A percentile compares a stretch with the other conserved stretches of the same genome.
Conservation (phyloP, 495 filamentous ascomycete species). For the Neurospora pannonica region DNA sequence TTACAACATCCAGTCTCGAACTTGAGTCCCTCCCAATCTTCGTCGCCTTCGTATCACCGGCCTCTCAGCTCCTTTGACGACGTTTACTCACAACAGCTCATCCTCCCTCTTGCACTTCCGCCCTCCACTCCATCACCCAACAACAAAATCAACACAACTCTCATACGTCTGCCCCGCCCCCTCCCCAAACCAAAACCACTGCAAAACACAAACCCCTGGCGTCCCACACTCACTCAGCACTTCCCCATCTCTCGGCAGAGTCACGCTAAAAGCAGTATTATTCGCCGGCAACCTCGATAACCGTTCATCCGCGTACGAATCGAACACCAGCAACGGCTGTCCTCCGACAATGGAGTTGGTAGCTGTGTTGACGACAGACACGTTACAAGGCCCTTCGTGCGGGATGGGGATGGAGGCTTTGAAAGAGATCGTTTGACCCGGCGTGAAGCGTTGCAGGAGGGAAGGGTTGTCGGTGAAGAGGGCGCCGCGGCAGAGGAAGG, state of each 20-base stretch:
- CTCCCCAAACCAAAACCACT: constrained; percentile 50
- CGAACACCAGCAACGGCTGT: constrained; percentile 46
- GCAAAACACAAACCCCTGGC: constrained; percentile 52
- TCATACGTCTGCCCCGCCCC: constrained; percentile 62
- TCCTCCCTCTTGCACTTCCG: not conserved
- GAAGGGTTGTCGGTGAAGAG: constrained; percentile 57
- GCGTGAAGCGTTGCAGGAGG: constrained; percentile 48
- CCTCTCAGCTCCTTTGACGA: not conserved
- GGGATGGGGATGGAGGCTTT: constrained; percentile 40
- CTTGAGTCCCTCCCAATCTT: not conserved
- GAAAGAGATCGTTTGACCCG: constrained; percentile 50
- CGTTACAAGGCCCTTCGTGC: constrained; percentile 58
- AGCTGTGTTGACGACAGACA: constrained; percentile 54
- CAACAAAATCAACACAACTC: constrained; percentile 54
- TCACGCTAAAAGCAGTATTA: constrained; percentile 56
- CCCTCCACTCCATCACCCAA: not conserved
- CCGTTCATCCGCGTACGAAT: constrained; percentile 34
- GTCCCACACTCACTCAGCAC: constrained; percentile 32
- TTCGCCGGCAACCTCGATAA: constrained; percentile 35
- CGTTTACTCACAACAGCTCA: too few species aligned
- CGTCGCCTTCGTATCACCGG: not conserved
- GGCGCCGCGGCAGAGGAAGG: constrained; percentile 55
- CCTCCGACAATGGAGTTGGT: constrained; percentile 47
- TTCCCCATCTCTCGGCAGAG: constrained; percentile 36
- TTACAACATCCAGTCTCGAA: not conserved